These are phyloP conservation scores for Pouteria glomerata DNA, from an alignment of 148 eudicot species.

Conservation along the genomic window DNA sequence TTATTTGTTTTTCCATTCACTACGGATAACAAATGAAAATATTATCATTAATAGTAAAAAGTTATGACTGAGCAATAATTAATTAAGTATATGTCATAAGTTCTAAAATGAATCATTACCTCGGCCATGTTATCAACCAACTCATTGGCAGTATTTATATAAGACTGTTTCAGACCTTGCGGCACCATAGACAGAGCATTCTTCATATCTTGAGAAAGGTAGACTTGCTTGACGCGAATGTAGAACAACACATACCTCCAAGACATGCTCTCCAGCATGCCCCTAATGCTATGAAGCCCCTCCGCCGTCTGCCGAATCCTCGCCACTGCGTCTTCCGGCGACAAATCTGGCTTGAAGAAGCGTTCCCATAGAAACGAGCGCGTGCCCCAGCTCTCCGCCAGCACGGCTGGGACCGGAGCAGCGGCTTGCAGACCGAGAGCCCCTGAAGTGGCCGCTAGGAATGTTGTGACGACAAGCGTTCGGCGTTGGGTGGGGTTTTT, in stretches of 20 bases:
- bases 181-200: conserved; percentile 57
- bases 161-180: conserved; percentile 28
- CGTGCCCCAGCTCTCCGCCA: conserved; percentile 81
- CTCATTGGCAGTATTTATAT: conserved; percentile 65
- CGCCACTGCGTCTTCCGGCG: conserved; percentile 73
- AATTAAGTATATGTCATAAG: too few relatives aligned
- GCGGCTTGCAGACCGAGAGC: conserved; percentile 29
- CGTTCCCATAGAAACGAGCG: conserved; percentile 61
- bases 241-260: conserved; percentile 84
- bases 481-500: conserved; percentile 31
- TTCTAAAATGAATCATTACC: too few relatives aligned
- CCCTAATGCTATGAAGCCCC: conserved; percentile 64
- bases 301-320: conserved; percentile 72
- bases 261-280: conserved; percentile 81
- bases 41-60: too few relatives aligned
- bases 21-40: too few relatives aligned
- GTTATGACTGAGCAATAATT: too few relatives aligned
- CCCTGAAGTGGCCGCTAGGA: conserved; percentile 42
- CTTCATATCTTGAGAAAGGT: conserved; percentile 70
- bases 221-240: conserved; percentile 60
- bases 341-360: conserved; percentile 72
- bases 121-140: conserved; percentile 77
- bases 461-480: conserved; percentile 29
- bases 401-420: conserved; percentile 29
- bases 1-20: too few relatives aligned